Evolutionary conservation across 805 yeast genomes (phyloP).

Genomic region (Candida peoriensis): DNA sequence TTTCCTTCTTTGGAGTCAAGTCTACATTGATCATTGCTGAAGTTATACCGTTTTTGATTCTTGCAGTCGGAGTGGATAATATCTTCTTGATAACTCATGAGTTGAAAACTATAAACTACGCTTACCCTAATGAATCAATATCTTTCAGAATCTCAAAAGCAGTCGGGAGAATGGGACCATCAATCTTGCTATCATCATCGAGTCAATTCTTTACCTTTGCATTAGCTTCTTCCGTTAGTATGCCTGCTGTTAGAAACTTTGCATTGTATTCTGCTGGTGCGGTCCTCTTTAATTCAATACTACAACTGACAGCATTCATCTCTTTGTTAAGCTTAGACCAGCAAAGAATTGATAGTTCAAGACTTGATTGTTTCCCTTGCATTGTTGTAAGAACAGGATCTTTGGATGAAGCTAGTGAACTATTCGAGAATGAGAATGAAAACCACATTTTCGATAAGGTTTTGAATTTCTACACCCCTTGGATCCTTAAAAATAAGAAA

Average conservation of each 20-base stretch:
- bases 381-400: conserved; percentile 25
- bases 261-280: conserved; percentile 90
- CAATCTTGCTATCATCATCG: conserved; percentile 70
- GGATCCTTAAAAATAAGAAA: conserved; percentile 45
- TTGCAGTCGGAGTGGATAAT: conserved; percentile 96
- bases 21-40: conserved; percentile 93
- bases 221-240: conserved; percentile 73
- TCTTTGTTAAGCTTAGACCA: conserved; percentile 68
- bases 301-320: conserved; percentile 80
- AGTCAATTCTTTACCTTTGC: conserved; percentile 78
- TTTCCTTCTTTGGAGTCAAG: conserved; percentile 69
- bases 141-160: conserved; percentile 60
- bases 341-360: conserved; percentile 47
- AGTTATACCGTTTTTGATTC: conserved; percentile 87
- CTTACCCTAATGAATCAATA: conserved; percentile 41
- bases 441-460: conserved; percentile 33
- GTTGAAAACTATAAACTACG: conserved; percentile 47
- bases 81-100: conserved; percentile 85
- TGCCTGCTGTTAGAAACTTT: conserved; percentile 96
- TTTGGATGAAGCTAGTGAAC: conserved; percentile 20
- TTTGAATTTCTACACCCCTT: conserved; percentile 47
- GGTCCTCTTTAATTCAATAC: conserved; percentile 62
- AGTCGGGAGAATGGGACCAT: conserved; percentile 77
- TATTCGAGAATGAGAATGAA: conserved; percentile 25
- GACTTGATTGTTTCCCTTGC: conserved; percentile 63